Evolutionary conservation across 2,329 filamentous ascomycete genomes (phyloP), one percentile per base, ranked within the genome.

Genomic region (Colletotrichum sidae): DNA sequence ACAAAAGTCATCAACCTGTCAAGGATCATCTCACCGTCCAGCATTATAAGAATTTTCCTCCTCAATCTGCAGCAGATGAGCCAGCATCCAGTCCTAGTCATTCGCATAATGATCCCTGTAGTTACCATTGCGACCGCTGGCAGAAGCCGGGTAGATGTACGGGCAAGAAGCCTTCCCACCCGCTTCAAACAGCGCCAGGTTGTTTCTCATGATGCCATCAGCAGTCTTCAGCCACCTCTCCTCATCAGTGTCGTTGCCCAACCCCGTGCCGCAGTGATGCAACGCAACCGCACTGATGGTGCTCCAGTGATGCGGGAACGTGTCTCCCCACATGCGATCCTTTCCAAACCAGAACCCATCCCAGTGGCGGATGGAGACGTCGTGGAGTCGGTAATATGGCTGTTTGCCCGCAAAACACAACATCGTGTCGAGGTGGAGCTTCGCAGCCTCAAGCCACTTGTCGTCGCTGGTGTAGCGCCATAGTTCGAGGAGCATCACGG

Each of bases 401-500:
- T 66, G 61, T 12, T 67, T 66, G 4, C 65, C 65, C 1, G 44
- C 56, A 38, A 66, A 66, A 4, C 34, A 39, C 0, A 66, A 44
- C n/a, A 66, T 41, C 2, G 44, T 56, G 2, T 67, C 52, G 2
- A 66, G 35, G 17, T 67, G 65, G n/a, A 51, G n/a, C 5, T 41
- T 47, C 5, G 42, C 52, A 7, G 65, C 61, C 8, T 78, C 71
- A 34, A 84, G 77, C 42, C 71, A 72, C 2, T 77, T 75, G 2
- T 56, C 8, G 60, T 86, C 78, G 0, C 76, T 75, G 6, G 78
- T 81, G 5, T 80, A 80, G 44, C 74, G 75, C 59, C 78, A 76
- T 7, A 87, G 78, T 71, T 87, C 85, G 37, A 83, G 81, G 1
- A 88, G 77, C 13, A 56, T 67, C 7, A 55, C 54, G 34, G 62